These are phyloP conservation scores for Paradendryphiella salina DNA, from an alignment of 2,329 filamentous ascomycete species.

Conservation along the genomic window DNA sequence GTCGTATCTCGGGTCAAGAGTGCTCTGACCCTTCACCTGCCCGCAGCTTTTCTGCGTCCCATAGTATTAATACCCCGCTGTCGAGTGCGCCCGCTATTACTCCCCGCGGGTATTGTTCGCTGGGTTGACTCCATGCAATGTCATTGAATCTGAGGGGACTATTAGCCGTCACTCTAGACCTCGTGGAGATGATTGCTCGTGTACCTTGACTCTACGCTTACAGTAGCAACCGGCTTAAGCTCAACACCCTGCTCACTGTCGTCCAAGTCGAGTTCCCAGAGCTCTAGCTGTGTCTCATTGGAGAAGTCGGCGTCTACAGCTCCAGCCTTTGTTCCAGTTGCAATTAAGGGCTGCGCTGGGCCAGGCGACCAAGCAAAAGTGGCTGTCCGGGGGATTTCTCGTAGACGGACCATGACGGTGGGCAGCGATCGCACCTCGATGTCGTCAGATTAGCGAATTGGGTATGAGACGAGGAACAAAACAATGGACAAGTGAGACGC, in stretches of 20 bases:
- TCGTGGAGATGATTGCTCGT: slow-evolving; percentile 5
- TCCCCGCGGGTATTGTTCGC: slow-evolving; percentile 75
- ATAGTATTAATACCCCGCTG: slow-evolving; percentile 89
- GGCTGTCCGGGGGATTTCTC: slow-evolving; percentile 95
- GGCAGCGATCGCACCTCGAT: slow-evolving; percentile 39
- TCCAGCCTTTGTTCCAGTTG: slow-evolving; percentile 91
- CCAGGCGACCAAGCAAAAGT: slow-evolving; percentile 96
- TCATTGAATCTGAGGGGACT: slow-evolving; percentile 77
- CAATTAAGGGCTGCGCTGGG: slow-evolving; percentile 75
- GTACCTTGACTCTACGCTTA: slow-evolving; percentile 88
- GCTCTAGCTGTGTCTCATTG: slow-evolving; percentile 91
- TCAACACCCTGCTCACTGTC: slow-evolving; percentile 75
- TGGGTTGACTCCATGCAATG: slow-evolving; percentile 87
- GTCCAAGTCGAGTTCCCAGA: slow-evolving; percentile 91
- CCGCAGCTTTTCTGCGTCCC: slow-evolving; percentile 77
- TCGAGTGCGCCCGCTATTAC: slow-evolving; percentile 95
- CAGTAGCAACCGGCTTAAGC: slow-evolving; percentile 80
- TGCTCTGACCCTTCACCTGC: slow-evolving; percentile 54
- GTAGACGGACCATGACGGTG: slow-evolving; percentile 82
- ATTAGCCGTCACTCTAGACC: slow-evolving; percentile 24
- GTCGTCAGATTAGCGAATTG: slow-evolving; percentile 33
- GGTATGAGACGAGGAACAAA: slow-evolving; percentile 23
- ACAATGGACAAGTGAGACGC: slow-evolving; percentile 15
- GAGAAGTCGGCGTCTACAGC: slow-evolving; percentile 98
- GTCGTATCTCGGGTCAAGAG: slow-evolving; percentile 52